Conservation (phyloP, 2,329 filamentous ascomycete species). For the Aphanocladium album region DNA sequence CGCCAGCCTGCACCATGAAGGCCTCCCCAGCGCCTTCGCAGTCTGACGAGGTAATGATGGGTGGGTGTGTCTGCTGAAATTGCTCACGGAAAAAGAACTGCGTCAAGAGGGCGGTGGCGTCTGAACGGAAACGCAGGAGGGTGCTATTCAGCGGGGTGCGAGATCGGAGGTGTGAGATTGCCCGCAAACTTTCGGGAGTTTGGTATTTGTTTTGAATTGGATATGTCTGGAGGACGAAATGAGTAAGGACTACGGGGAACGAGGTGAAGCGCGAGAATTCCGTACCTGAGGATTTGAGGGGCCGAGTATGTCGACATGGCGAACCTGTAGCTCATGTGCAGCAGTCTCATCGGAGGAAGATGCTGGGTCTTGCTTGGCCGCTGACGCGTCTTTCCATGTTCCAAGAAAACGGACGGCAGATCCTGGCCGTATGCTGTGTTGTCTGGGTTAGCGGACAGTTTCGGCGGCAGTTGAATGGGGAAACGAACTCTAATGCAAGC, state of each 20-base stretch:
- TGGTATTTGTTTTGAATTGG: slow-evolving; percentile 97
- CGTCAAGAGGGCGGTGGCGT: slow-evolving; percentile 66
- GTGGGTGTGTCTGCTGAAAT: slow-evolving; percentile 83
- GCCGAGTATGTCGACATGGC: slow-evolving; percentile 65
- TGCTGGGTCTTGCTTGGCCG: not conserved
- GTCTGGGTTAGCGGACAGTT: slow-evolving; percentile 23
- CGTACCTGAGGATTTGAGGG: slow-evolving; percentile 73
- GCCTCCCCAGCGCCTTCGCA: slow-evolving; percentile 96
- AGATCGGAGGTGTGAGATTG: slow-evolving; percentile 79
- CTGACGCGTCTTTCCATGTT: slow-evolving; percentile 52
- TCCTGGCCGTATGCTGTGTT: slow-evolving; percentile 69
- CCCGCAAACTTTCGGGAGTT: slow-evolving; percentile 79
- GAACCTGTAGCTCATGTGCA: slow-evolving; percentile 71
- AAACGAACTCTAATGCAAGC: slow-evolving; percentile 65
- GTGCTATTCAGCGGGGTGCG: slow-evolving; percentile 77
- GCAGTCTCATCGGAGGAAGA: slow-evolving; percentile 4
- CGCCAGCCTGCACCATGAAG: slow-evolving; percentile 62
- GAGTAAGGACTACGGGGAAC: not conserved
- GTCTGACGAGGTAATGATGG: slow-evolving; percentile 92
- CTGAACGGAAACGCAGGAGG: slow-evolving; percentile 76
- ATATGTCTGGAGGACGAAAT: slow-evolving; percentile 57
- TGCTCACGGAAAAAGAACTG: slow-evolving; percentile 67
- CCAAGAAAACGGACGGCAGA: slow-evolving; percentile 74
- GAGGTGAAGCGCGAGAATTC: slow-evolving; percentile 15
- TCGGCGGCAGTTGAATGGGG: slow-evolving; percentile 16